Base-by-base conservation (phyloP, 1,139 yeast genomes). In the Arxiozyma telluris region DNA sequence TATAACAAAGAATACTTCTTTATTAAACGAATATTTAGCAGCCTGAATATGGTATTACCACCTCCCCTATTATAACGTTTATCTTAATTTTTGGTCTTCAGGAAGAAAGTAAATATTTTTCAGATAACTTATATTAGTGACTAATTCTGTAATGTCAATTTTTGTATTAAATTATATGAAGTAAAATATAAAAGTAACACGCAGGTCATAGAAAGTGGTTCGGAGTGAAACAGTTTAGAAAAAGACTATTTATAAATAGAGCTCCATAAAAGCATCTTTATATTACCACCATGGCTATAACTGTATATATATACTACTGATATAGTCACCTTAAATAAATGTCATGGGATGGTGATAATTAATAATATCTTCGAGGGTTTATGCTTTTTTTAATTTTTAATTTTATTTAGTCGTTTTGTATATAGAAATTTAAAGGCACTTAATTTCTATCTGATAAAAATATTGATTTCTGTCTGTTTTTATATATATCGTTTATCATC, bases 1-100 rank as follows among this genome's bases (percentile, higher is more conserved):
- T 18, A 76, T 89, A 47, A 67, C 73, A 22, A 73, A 83, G 6
- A 83, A 78, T 62, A 76, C 76, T 51, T 71, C 72, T 43, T 68
- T 86, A 50, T 80, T 74, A 60, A 72, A 71, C 53, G 73, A 68
- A 44, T 79, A 76, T 62, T 61, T 62, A 49, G 57, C 61, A 18
- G 64, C 62, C 12, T 66, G 50, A 56, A 20, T 17, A 22, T 15
- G 11, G 38, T 23, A 23, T 17, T 21, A 20, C 21, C 22, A 17
- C 12, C 22, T 43, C n/a, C 17, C 9, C 17, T 43, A 21, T 11
- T 22, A 8, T 23, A 44, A 30, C n/a, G 17, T 15, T 15, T 34
- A 34, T 6, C 17, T 12, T 34, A 15, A 34, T 34, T 34, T 15
- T 34, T 34, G n/a, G 17, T 34, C 5, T 15, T 3, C 12, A 34